phyloP scores from a whole-genome alignment of 202 grass and related monocot species.

The Digitaria exilis region DNA sequence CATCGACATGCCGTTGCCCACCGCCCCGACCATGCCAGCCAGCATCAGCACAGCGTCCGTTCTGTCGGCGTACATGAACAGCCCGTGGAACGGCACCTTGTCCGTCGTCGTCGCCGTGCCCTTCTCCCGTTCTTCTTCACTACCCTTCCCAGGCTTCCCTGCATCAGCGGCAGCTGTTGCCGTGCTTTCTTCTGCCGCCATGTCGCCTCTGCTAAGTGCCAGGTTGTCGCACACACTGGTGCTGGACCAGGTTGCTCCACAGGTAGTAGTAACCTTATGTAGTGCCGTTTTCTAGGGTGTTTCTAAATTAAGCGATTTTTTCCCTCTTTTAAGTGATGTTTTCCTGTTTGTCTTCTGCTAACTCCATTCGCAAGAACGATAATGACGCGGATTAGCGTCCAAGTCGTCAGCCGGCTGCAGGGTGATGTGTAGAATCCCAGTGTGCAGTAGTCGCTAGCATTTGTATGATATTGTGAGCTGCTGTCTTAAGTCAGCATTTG shows the following conservation, averaged over 20 bases:
- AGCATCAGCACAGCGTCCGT: constrained; percentile 50
- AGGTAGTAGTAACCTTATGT: background rate
- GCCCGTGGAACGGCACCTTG: constrained; percentile 34
- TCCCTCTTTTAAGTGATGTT: background rate
- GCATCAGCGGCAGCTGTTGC: background rate
- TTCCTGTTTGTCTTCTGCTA: background rate
- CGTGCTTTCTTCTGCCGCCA: background rate
- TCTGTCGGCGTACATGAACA: constrained; percentile 49
- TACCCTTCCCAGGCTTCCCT: background rate
- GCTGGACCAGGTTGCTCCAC: too few species aligned
- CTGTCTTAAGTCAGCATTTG: background rate
- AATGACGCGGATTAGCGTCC: background rate
- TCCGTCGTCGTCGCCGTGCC: too few species aligned
- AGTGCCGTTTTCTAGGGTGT: background rate
- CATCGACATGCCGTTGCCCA: constrained; percentile 50
- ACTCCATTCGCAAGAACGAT: background rate
- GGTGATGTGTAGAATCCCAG: too few species aligned
- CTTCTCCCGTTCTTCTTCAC: background rate
- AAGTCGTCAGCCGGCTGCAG: background rate
- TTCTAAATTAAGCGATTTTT: background rate
- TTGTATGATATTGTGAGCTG: too few species aligned
- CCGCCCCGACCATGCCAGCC: constrained; percentile 38
- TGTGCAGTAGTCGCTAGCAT: too few species aligned
- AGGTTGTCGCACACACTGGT: background rate
- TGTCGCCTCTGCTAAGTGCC: background rate